phyloP scores from a whole-genome alignment of 2,329 filamentous ascomycete species.

The Erysiphe neolycopersici region DNA sequence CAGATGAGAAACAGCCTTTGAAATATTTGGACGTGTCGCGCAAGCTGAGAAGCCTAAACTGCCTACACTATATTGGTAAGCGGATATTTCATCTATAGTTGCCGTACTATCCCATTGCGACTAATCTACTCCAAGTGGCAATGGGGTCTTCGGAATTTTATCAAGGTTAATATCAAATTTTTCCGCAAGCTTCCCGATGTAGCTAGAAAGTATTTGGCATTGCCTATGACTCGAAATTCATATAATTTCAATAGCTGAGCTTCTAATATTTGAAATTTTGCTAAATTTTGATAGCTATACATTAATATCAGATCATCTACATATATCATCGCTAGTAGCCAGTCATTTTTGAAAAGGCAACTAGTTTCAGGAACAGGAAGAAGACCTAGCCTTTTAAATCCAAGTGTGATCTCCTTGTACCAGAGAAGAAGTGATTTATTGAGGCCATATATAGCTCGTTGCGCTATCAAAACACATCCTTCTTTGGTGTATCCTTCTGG shows the following conservation, averaged over 20 bases:
- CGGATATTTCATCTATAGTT: not conserved
- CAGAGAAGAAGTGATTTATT: not conserved
- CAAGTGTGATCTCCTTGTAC: not conserved
- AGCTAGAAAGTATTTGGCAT: not conserved
- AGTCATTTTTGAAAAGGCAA: not conserved
- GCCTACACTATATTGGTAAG: not conserved
- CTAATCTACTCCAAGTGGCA: not conserved
- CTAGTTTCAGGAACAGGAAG: not conserved
- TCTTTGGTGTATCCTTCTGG: not conserved
- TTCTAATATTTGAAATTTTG: not conserved
- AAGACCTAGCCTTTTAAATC: not conserved
- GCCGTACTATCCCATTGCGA: not conserved
- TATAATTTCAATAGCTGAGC: not conserved
- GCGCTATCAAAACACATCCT: not conserved
- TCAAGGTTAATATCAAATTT: not conserved
- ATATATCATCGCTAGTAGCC: not conserved
- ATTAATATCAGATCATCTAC: not conserved
- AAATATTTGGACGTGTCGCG: not conserved
- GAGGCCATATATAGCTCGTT: not conserved
- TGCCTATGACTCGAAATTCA: not conserved
- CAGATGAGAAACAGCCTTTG: not conserved
- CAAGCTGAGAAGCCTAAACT: not conserved
- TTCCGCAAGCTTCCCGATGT: not conserved
- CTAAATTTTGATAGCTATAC: not conserved
- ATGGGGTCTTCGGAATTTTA: not conserved